Evolutionary conservation across 2,329 filamentous ascomycete genomes (phyloP).

Genomic region (Trichoderma aggressivum): DNA sequence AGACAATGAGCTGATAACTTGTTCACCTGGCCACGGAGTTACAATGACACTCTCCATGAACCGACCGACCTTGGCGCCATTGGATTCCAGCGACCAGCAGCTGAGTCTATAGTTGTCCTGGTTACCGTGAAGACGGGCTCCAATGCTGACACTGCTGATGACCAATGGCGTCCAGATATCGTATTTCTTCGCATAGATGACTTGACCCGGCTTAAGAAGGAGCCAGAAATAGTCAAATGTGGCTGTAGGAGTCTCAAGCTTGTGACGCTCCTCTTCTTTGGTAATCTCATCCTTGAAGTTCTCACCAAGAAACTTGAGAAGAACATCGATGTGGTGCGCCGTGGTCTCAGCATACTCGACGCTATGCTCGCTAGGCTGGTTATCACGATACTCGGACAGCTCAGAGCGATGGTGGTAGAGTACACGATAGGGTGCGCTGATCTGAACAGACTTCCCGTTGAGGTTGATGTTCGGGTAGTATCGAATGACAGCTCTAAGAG

Average conservation of each 20-base stretch:
- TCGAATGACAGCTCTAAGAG: slow-evolving; percentile 45
- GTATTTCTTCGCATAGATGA: slow-evolving; percentile 42
- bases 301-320: slow-evolving; percentile 43
- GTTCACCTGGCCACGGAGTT: slow-evolving; percentile 42
- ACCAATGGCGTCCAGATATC: slow-evolving; percentile 42
- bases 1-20: slow-evolving; percentile 39
- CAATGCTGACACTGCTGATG: slow-evolving; percentile 34
- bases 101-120: slow-evolving; percentile 30
- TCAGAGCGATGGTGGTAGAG: slow-evolving; percentile 46
- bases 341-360: slow-evolving; percentile 41
- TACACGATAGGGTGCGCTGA: slow-evolving; percentile 46
- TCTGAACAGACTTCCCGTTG: slow-evolving; percentile 34
- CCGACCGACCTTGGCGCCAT: slow-evolving; percentile 34
- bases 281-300: slow-evolving; percentile 36
- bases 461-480: slow-evolving; percentile 46
- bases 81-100: slow-evolving; percentile 43
- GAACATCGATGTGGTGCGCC: slow-evolving; percentile 43
- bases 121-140: slow-evolving; percentile 12
- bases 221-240: slow-evolving; percentile 48
- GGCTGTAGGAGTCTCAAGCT: slow-evolving; percentile 36
- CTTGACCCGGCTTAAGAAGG: slow-evolving; percentile 43
- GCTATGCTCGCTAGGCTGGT: slow-evolving; percentile 41
- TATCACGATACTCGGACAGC: slow-evolving; percentile 40
- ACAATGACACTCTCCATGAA: slow-evolving; percentile 38
- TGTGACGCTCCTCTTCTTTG: slow-evolving; percentile 41